Conservation (phyloP, 352 stramenopile species). For the Pythium diclinum region DNA sequence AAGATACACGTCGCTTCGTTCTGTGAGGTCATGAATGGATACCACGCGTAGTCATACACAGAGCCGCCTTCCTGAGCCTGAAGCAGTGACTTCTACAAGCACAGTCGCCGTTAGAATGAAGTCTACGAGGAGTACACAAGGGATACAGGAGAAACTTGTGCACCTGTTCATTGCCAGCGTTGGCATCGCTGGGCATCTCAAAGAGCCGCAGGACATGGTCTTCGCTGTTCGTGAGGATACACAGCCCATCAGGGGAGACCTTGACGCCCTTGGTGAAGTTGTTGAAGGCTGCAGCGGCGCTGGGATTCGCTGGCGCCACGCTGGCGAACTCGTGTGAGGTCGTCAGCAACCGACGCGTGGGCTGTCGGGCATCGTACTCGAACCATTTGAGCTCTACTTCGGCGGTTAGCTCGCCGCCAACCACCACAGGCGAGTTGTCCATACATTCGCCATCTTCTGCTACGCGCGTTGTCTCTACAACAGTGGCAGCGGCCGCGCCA, state of each 20-base stretch:
- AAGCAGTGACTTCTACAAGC: slow-evolving; percentile 35
- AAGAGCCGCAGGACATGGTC: slow-evolving; percentile 81
- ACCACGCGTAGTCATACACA: slow-evolving; percentile 89
- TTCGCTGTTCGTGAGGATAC: slow-evolving; percentile 83
- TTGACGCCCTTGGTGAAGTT: slow-evolving; percentile 80
- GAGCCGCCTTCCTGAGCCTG: slow-evolving; percentile 68
- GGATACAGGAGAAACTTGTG: not conserved
- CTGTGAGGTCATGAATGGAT: slow-evolving; percentile 78
- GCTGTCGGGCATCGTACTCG: slow-evolving; percentile 7
- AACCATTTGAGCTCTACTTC: slow-evolving; percentile 16
- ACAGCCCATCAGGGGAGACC: slow-evolving; percentile 80
- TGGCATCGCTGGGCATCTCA: slow-evolving; percentile 35
- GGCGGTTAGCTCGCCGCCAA: not conserved
- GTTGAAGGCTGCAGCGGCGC: slow-evolving; percentile 24
- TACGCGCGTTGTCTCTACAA: not conserved
- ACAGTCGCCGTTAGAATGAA: not conserved
- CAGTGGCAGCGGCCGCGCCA: not conserved
- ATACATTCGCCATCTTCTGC: slow-evolving; percentile 6
- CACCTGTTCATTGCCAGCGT: slow-evolving; percentile 9
- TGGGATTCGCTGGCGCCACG: not conserved
- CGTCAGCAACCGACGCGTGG: slow-evolving; percentile 3
- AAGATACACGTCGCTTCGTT: slow-evolving; percentile 84
- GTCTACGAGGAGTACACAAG: not conserved
- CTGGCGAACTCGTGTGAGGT: slow-evolving; percentile 16
- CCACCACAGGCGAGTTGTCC: not conserved